A percentile compares a stretch with the other conserved stretches of the same genome.
Conservation (phyloP, 1,139 yeast species). For the Kodamaea alishanica region DNA sequence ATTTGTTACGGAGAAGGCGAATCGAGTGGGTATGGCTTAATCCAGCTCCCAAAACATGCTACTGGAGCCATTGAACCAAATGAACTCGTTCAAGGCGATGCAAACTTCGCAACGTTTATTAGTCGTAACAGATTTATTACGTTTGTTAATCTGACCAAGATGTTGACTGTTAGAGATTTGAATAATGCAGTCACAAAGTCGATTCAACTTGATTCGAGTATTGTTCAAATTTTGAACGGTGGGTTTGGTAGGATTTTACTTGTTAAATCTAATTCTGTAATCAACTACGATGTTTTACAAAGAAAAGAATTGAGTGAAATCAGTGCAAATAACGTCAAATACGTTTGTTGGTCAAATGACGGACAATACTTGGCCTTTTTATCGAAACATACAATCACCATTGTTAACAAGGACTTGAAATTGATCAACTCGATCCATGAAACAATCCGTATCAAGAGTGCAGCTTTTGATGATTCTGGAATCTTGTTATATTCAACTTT, state of each 20-base stretch:
- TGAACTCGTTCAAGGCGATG: slow-evolving; percentile 74
- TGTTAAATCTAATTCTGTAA: slow-evolving; percentile 67
- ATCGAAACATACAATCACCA: slow-evolving; percentile 89
- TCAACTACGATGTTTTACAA: slow-evolving; percentile 90
- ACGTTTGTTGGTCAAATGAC: slow-evolving; percentile 84
- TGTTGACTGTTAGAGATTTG: slow-evolving; percentile 79
- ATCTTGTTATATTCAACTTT: slow-evolving; percentile 90
- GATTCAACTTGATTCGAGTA: slow-evolving; percentile 67
- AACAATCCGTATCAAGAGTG: slow-evolving; percentile 94
- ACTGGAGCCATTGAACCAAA: slow-evolving; percentile 92
- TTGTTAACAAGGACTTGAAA: slow-evolving; percentile 77
- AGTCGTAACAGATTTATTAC: slow-evolving; percentile 93
- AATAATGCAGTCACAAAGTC: slow-evolving; percentile 78
- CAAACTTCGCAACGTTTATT: slow-evolving; percentile 82
- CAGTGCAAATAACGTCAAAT: slow-evolving; percentile 76
- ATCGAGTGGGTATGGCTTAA: slow-evolving; percentile 64
- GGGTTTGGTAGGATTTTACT: slow-evolving; percentile 83
- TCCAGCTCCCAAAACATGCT: slow-evolving; percentile 78
- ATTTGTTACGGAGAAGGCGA: slow-evolving; percentile 74
- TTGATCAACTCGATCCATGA: slow-evolving; percentile 86
- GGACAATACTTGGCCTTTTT: slow-evolving; percentile 85
- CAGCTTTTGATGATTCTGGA: slow-evolving; percentile 95
- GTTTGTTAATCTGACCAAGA: slow-evolving; percentile 59
- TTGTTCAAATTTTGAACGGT: slow-evolving; percentile 70
- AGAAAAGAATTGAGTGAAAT: slow-evolving; percentile 71